phyloP scores from a whole-genome alignment of 164 flowering plant species.

The Chimonanthus praecox region DNA sequence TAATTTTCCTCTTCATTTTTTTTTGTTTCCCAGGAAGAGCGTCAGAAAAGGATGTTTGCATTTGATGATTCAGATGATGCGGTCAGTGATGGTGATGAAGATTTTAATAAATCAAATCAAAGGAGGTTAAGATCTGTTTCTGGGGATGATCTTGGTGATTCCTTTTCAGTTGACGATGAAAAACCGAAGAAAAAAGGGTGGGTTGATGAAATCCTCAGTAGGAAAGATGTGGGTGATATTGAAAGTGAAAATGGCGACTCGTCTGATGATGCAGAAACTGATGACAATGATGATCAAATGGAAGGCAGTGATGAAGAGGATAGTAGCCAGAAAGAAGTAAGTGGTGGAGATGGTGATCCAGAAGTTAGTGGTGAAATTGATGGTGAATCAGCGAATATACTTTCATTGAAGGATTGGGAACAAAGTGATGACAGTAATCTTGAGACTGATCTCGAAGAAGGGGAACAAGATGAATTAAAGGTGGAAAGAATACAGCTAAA shows the following conservation, averaged over 20 bases:
- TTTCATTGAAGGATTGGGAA: slow-evolving; percentile 78
- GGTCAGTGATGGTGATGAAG: slow-evolving; percentile 37
- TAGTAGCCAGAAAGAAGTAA: slow-evolving; percentile 24
- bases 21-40: slow-evolving; percentile 56
- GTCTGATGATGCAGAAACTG: slow-evolving; percentile 45
- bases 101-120: slow-evolving; percentile 23
- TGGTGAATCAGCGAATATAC: slow-evolving; percentile 19
- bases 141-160: slow-evolving; percentile 97
- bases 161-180: slow-evolving; percentile 53
- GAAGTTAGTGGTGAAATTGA: slow-evolving; percentile 4
- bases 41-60: slow-evolving; percentile 78
- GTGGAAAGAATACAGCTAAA: slow-evolving; percentile 14
- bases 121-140: slow-evolving; percentile 44
- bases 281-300: slow-evolving; percentile 18
- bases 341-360: slow-evolving; percentile 28
- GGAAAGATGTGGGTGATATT: slow-evolving; percentile 26
- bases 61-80: slow-evolving; percentile 69
- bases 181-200: slow-evolving; percentile 44
- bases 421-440: slow-evolving; percentile 82
- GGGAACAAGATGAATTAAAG: slow-evolving; percentile 26
- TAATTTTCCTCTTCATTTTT: background rate
- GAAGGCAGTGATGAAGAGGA: slow-evolving; percentile 31
- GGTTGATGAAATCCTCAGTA: slow-evolving; percentile 71
- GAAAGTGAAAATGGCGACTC: slow-evolving; percentile 40
- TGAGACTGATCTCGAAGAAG: slow-evolving; percentile 34